Evolutionary conservation across 208 protist genomes (phyloP), one percentile per base, ranked within the genome.

Genomic region (Lotmaria passim): DNA sequence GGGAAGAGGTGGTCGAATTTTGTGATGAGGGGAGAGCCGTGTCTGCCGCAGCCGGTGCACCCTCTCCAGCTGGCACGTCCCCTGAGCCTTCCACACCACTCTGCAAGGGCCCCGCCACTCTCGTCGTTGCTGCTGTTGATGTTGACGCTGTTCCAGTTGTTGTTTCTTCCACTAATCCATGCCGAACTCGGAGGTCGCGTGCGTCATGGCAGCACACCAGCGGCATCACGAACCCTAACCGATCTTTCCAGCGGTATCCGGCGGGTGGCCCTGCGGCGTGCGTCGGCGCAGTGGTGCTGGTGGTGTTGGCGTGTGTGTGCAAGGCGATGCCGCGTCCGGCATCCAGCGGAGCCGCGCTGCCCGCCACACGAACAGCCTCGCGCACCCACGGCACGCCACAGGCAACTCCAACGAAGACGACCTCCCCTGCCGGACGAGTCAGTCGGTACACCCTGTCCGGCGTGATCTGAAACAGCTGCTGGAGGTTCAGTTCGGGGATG

Each of bases 361-460:
- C 2, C 41, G 41, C 14, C 2, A 14, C 21, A 0, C 39, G 26
- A 4, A 43, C 38, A 1, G 69, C 71, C 15, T 52, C 26, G 21
- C 61, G 58, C 26, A 84, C 57, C 86, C 86, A 91, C 12, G 81
- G 81, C 15, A 91, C 43, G 24, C 83, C 86, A 57, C 74, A 78
- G 2, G 83, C 83, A 7, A 78, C 69, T 23, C 86, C 86, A 10
- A 88, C 38, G 62, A 91, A 89, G 6, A 80, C 62, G n/a, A 88
- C 86, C 30, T 73, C 59, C 28, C 62, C 60, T 0, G 8, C 15
- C 2, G 51, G 67, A 1, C 17, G 41, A 0, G 28, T 10, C 3
- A 79, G 53, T 10, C 43, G 58, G 31, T 79, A 79, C 7, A 69
- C 66, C 15, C 19, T 44, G 31, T 21, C 4, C 17, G 64, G 64